These are phyloP conservation scores for Diplodia intermedia DNA, from an alignment of 2,329 filamentous ascomycete species.

Conservation along the genomic window DNA sequence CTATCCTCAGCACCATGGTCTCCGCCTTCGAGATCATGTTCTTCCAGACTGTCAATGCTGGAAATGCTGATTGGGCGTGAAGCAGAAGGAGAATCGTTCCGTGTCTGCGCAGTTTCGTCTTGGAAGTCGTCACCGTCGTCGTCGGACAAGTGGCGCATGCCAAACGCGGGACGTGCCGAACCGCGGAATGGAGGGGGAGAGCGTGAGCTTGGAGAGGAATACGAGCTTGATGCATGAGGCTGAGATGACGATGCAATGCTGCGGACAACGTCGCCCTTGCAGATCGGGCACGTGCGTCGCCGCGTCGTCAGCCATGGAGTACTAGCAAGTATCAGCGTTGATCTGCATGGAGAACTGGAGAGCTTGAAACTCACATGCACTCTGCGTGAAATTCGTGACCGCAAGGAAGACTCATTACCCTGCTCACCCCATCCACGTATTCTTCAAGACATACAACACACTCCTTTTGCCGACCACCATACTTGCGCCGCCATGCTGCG, in stretches of 20 bases:
- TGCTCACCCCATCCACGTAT: constrained; percentile 91
- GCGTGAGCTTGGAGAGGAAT: constrained; percentile 22
- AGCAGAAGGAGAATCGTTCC: constrained; percentile 22
- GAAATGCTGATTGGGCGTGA: constrained; percentile 24
- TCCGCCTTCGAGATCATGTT: constrained; percentile 24
- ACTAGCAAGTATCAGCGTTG: constrained; percentile 55
- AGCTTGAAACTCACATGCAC: constrained; percentile 81
- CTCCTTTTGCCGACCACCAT: constrained; percentile 74
- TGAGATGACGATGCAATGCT: constrained; percentile 31
- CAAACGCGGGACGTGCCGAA: constrained; percentile 1
- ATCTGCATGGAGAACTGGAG: constrained; percentile 13
- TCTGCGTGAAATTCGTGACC: constrained; percentile 97
- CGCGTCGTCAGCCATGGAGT: constrained; percentile 97
- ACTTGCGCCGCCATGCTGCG: constrained; percentile 63
- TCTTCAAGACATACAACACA: constrained; percentile 97
- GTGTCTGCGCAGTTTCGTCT: constrained; percentile 17
- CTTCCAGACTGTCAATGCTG: constrained; percentile 9
- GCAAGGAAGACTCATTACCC: constrained; percentile 96
- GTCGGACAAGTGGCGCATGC: not conserved
- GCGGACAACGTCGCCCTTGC: constrained; percentile 92
- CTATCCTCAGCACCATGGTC: constrained; percentile 17
- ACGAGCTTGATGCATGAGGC: constrained; percentile 23
- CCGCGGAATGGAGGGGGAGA: constrained; percentile 3
- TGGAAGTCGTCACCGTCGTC: constrained; percentile 25
- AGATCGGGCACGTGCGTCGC: constrained; percentile 96